Evolutionary conservation across 352 stramenopile species (phyloP), one percentile per base, ranked within the genome.

Genomic region (Saprolegnia parasitica): DNA sequence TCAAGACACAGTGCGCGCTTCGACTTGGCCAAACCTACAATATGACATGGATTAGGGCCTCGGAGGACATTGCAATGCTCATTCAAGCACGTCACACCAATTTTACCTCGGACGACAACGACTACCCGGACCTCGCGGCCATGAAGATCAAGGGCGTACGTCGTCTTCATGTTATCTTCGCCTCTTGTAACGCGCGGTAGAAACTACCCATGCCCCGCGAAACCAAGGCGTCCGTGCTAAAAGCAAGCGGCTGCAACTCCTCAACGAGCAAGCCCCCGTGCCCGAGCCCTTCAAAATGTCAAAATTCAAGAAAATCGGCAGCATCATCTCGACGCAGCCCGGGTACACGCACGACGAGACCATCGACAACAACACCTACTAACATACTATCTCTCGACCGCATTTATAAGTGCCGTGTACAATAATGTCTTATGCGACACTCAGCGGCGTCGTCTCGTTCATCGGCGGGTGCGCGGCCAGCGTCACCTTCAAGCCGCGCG

Each of bases 101-200:
- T 5, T 92, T 90, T 50, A 77, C 65, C 32, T 83, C 76, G 15
- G 86, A 93, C 52, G 86, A 85, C 37, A 71, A 72, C 29, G 81
- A 91, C 66, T 93, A 92, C 23, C 84, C 86, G 0, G 84, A 93
- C 49, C 67, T 93, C n/a, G 86, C 77, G 67, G 80, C 75, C 67
- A 91, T 92, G 82, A 89, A 82, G 74, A 83, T 79, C 61, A 93
- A 90, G 77, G 86, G 86, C 32, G 85, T 93, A 73, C 68, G 80
- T 77, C 26, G 29, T n/a, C n/a, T n/a, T n/a, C n/a, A n/a, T n/a
- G n/a, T n/a, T n/a, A n/a, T n/a, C n/a, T n/a, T n/a, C n/a, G n/a
- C n/a, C n/a, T n/a, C n/a, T n/a, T n/a, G n/a, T n/a, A n/a, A n/a
- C n/a, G n/a, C n/a, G n/a, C n/a, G n/a, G n/a, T 58, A 91, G 81